Evolutionary conservation across 192 early-diverging fungal genomes (phyloP), one percentile per base, ranked within the genome.

Genomic region (Backusella circina): DNA sequence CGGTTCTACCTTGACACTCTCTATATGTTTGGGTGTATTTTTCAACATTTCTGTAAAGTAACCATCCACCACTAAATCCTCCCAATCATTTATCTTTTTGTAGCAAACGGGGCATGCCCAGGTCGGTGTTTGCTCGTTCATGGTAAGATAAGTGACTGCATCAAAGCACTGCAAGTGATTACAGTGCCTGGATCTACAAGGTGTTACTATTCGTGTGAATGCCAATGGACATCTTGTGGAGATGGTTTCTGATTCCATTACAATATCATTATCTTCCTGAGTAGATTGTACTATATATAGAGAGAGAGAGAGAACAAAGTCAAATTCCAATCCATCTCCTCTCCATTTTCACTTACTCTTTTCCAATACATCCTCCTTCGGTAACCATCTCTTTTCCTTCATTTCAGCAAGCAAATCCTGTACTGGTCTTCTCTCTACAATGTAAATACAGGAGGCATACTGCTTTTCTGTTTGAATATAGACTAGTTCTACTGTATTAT

Each of bases 161-260:
- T 96, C 95, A 82, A 94, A 96, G 78, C 95, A 96, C 78, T 96
- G 93, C n/a, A 92, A 65, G 76, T 96, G 95, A 39, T 87, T 74
- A 73, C 95, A 96, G 9, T 80, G 76, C 15, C 68, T 79, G 1
- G 92, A 87, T 33, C 91, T 87, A 6, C 80, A 84, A 0, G 95
- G 93, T 21, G 83, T 77, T 0, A 68, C 81, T 41, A 96, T 94
- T 8, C 93, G 88, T 16, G 85, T 87, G 36, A 89, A 87, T 12
- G 86, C 87, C 33, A 90, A 79, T 16, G 93, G 93, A 67, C 91
- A 92, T 72, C 90, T 95, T 30, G 93, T 84, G 9, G 91, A 91
- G 0, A 95, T 75, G 15, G 88, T 84, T 41, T 89, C 91, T 1
- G 88, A 87, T 1, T 86, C 86, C 13, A 88, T 82, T 33, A 90